Base-by-base conservation (phyloP, 2,329 filamentous ascomycete species). In the Gnomoniopsis sp. region DNA sequence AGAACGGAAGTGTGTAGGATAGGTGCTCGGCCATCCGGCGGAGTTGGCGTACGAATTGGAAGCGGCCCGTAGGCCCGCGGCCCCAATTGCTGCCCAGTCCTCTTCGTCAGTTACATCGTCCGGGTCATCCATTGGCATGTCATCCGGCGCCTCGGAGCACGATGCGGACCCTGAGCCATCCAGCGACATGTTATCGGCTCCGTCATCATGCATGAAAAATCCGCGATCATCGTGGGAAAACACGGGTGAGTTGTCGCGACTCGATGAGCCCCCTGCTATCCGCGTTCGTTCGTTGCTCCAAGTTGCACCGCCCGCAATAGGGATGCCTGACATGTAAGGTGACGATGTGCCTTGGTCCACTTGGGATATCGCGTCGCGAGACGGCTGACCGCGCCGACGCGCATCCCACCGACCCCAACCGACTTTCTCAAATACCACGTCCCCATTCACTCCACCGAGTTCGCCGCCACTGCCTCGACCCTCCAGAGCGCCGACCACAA, bases 331-430 rank as follows among this genome's bases (percentile, higher is more conserved):
- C 49, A 76, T 73, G 65, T 78, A 79, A 26, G 74, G 71, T 71
- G 68, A 65, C 72, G 72, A 68, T 71, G 69, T 65, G 67, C 77
- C 71, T 71, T 78, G 70, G 65, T 71, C 67, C 65, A 73, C 69
- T 71, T 77, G 69, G 66, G 70, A 62, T 47, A 55, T 55, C 58
- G 69, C 64, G 60, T 77, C 71, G 63, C 79, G 77, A 62, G 77
- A 67, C 47, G 82, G 77, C 62, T 90, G 84, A 56, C 88, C 90
- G 67, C 86, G 86, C 71, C 85, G 82, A 70, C 87, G 87, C 62
- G 93, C 95, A 73, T 96, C 90, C 93, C 93, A 99, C 65, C 92
- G 87, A 60, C 95, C 95, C 93, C 93, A 98, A 69, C 93, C 93
- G 60, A 97, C 91, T 80, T 98, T 98, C 73, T 96, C 90, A 70